Evolutionary conservation across 495 filamentous ascomycete genomes (phyloP).

Genomic region (Hypoxylon subgilvum): DNA sequence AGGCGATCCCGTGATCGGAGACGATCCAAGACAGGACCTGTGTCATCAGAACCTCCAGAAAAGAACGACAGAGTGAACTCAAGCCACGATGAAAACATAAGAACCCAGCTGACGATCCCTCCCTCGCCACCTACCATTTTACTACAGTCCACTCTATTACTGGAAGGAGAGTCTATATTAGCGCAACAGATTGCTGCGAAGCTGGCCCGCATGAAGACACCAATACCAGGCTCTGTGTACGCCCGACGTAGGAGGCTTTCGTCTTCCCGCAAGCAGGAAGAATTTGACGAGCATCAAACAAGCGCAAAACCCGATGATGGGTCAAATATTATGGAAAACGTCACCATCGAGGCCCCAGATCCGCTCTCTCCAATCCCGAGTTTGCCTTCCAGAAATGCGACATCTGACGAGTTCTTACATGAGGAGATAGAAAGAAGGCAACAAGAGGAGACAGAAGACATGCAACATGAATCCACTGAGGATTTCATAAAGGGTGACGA

Average conservation of each 20-base stretch:
- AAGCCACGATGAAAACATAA: no score
- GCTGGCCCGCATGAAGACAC: neutral
- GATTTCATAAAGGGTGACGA: neutral
- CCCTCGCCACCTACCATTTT: no score
- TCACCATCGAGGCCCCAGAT: neutral
- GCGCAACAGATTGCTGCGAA: neutral
- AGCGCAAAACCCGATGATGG: no score
- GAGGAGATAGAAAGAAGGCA: no score
- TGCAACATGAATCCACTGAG: neutral
- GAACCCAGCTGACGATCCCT: no score
- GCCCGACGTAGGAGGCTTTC: slow-evolving; percentile 7
- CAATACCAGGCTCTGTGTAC: slow-evolving; percentile 1
- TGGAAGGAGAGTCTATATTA: neutral
- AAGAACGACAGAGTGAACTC: neutral
- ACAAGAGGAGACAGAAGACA: no score
- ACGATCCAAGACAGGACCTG: slow-evolving; percentile 9
- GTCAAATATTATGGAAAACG: slow-evolving; percentile 12
- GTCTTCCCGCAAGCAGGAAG: slow-evolving; percentile 15
- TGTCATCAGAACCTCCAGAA: slow-evolving; percentile 1
- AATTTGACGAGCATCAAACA: no score
- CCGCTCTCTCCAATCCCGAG: neutral
- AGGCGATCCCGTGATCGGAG: slow-evolving; percentile 4
- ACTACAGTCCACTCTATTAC: no score
- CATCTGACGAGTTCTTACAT: neutral
- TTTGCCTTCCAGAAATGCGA: neutral